Evolutionary conservation across 176 grass and related monocot species (phyloP).

Genomic region (Ensete ventricosum): DNA sequence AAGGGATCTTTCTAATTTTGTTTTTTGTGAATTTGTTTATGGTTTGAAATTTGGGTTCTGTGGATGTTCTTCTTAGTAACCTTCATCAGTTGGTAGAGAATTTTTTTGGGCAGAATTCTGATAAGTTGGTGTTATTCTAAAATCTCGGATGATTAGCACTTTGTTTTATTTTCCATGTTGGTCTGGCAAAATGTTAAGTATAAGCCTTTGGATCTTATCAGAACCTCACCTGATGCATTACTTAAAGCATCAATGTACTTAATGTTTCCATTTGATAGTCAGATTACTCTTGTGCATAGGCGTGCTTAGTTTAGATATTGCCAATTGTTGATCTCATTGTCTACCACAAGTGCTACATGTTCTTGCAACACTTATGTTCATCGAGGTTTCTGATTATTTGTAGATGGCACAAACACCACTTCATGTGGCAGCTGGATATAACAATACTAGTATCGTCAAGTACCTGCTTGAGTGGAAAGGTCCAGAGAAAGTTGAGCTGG

Average conservation of each 20-base stretch:
- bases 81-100: neutral
- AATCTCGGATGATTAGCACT: too few species aligned
- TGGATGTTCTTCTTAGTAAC: neutral
- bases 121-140: neutral
- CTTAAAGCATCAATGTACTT: neutral
- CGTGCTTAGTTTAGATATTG: neutral
- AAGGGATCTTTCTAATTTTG: too few species aligned
- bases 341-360: too few species aligned
- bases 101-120: neutral
- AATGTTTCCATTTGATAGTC: neutral
- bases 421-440: slow-evolving; percentile 74
- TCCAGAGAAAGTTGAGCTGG: slow-evolving; percentile 48
- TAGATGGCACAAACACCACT: slow-evolving; percentile 94
- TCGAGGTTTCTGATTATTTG: neutral
- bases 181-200: too few species aligned
- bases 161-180: too few species aligned
- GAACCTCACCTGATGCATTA: too few species aligned
- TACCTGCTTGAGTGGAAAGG: slow-evolving; percentile 67
- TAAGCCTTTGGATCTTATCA: too few species aligned
- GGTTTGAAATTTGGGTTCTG: too few species aligned
- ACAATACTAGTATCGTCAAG: slow-evolving; percentile 58
- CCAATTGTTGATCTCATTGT: neutral
- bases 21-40: too few species aligned
- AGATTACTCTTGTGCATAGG: neutral
- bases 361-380: too few species aligned